phyloP scores from a whole-genome alignment of 1,284 basidiomycete species.

The Bondarzewia mesenterica region DNA sequence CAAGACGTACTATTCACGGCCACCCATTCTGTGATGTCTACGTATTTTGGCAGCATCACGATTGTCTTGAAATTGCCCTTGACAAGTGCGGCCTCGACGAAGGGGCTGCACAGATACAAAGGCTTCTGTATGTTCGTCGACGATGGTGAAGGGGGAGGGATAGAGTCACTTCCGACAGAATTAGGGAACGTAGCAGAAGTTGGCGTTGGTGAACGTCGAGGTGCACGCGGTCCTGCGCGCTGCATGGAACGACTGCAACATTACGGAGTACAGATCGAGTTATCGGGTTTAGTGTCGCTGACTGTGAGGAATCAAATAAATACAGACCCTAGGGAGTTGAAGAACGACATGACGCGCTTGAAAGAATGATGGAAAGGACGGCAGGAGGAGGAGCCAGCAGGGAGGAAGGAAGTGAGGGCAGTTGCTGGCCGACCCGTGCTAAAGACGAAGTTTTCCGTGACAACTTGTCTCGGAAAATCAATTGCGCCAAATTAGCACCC shows the following conservation, averaged over 20 bases:
- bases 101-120: slow-evolving; percentile 89
- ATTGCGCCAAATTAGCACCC: not conserved
- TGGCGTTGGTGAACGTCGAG: slow-evolving; percentile 63
- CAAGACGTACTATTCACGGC: slow-evolving; percentile 82
- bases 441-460: not conserved
- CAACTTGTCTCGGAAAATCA: slow-evolving; percentile 2
- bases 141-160: slow-evolving; percentile 31
- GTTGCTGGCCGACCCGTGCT: not conserved
- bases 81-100: slow-evolving; percentile 94
- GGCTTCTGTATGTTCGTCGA: slow-evolving; percentile 45
- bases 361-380: not conserved
- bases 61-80: slow-evolving; percentile 99
- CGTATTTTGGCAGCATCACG: slow-evolving; percentile 94
- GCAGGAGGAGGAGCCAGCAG: not conserved
- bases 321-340: slow-evolving; percentile 63
- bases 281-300: slow-evolving; percentile 3
- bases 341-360: slow-evolving; percentile 55
- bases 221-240: slow-evolving; percentile 46
- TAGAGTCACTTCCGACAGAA: slow-evolving; percentile 22
- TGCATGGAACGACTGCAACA: slow-evolving; percentile 57
- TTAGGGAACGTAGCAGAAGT: slow-evolving; percentile 54
- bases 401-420: not conserved
- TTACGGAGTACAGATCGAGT: not conserved
- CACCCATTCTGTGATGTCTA: slow-evolving; percentile 98
- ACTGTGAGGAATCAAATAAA: not conserved